Base-by-base conservation (phyloP, 2,329 filamentous ascomycete genomes). In the Trichocomaceae sp. region DNA sequence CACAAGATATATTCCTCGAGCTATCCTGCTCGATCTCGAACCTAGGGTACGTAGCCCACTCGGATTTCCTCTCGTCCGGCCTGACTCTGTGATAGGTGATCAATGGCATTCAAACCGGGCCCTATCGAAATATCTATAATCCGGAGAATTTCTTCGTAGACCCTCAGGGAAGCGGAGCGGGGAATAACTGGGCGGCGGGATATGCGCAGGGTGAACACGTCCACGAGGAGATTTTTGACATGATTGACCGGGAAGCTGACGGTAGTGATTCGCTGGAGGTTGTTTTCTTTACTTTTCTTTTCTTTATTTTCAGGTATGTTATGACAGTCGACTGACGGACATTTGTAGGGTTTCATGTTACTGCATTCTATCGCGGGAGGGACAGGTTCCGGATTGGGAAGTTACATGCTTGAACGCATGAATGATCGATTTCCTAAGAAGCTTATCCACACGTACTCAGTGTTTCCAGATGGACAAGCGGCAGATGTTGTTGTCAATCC, bases 351-450 rank as follows among this genome's bases (percentile, higher is more conserved):
- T 39, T 99, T 99, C 76, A 99, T 99, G 93, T 84, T 99, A 72
- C 80, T 99, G 60, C 93, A 99, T 71, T 97, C 93, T 2, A 99
- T 99, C 67, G 95, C 93, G 44, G 93, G 93, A 59, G 93, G 93
- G 55, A 99, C 93, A 17, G 93, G 93, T 8, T 96, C 91, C 20
- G 93, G 93, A n/a, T 75, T 99, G 46, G 93, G 93, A 22, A 96
- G 90, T 26, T 99, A 95, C 68, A 81, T 99, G 58, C 83, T 99
- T 17, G 95, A 99, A 74, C 82, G 90, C 60, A 84, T 99, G 71
- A 99, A 99, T 71, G 93, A 99, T 72, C 83, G 91, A 49, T 99
- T 97, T 64, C 93, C 95, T 35, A 99, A 99, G 76, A 99, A 99
- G 79, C 84, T 99, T 61, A 96, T 99, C 56, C 93, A 99, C 75